Conservation (phyloP, 352 stramenopile species). For the Plasmopara halstedii region DNA sequence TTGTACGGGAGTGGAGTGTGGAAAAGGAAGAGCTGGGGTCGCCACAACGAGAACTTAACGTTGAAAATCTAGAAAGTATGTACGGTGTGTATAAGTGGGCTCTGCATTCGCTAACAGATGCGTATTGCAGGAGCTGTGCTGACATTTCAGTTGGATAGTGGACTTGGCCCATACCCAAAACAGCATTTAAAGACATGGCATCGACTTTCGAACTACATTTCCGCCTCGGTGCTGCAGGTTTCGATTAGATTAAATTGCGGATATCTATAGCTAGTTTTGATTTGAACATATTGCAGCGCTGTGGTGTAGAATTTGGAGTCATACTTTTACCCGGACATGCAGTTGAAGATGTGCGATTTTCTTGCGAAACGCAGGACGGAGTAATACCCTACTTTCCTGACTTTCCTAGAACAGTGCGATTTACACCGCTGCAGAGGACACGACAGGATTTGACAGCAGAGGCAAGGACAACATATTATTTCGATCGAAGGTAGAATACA, state of each 20-base stretch:
- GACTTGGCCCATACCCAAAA: slow-evolving; percentile 70
- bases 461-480: slow-evolving; percentile 69
- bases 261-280: not conserved
- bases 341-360: slow-evolving; percentile 29
- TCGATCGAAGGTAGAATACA: slow-evolving; percentile 73
- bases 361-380: slow-evolving; percentile 8
- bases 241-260: too few species aligned
- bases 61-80: slow-evolving; percentile 66
- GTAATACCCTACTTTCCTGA: slow-evolving; percentile 71
- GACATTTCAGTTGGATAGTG: slow-evolving; percentile 74
- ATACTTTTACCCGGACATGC: slow-evolving; percentile 65
- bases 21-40: slow-evolving; percentile 68
- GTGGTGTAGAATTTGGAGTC: slow-evolving; percentile 49
- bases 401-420: slow-evolving; percentile 60
- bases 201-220: slow-evolving; percentile 64
- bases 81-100: not conserved
- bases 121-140: slow-evolving; percentile 41
- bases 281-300: slow-evolving; percentile 33
- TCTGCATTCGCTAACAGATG: not conserved
- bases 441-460: slow-evolving; percentile 26
- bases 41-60: slow-evolving; percentile 44
- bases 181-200: slow-evolving; percentile 69
- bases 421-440: slow-evolving; percentile 46
- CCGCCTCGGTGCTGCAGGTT: slow-evolving; percentile 48
- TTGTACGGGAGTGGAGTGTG: slow-evolving; percentile 70